Conservation (phyloP, 257 asterid genomes). For the Solanum chiquidenum region DNA sequence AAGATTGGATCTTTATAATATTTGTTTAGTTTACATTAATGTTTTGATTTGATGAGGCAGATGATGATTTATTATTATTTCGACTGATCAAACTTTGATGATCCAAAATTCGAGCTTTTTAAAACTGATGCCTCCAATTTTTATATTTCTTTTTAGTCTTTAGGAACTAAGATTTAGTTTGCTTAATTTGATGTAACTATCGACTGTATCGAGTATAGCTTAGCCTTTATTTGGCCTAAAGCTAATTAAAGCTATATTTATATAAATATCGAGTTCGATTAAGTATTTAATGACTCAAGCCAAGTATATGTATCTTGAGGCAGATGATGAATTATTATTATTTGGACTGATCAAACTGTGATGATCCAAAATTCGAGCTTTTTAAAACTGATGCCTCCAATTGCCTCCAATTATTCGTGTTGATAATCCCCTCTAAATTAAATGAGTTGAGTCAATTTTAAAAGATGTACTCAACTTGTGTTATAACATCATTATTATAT, state of each 20-base stretch:
- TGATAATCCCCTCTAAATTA: too few species aligned
- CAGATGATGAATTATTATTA: slow-evolving; percentile 2
- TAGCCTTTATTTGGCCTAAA: neutral
- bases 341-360: slow-evolving; percentile 3
- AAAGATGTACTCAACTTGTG: neutral
- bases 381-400: slow-evolving; percentile 13
- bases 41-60: neutral
- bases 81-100: slow-evolving; percentile 6
- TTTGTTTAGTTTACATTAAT: neutral
- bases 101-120: slow-evolving; percentile 16
- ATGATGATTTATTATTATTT: slow-evolving; percentile 1
- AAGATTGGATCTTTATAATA: neutral
- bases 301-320: neutral
- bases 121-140: slow-evolving; percentile 10
- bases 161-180: neutral
- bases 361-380: slow-evolving; percentile 14
- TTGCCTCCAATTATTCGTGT: neutral
- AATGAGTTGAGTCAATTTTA: neutral
- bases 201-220: too few species aligned
- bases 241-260: too few species aligned
- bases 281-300: neutral
- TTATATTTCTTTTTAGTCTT: too few species aligned
- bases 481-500: too few species aligned
- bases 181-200: too few species aligned
- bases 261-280: neutral